Base-by-base conservation (phyloP, 2,329 filamentous ascomycete genomes). In the Neophaeococcomyces aloes region DNA sequence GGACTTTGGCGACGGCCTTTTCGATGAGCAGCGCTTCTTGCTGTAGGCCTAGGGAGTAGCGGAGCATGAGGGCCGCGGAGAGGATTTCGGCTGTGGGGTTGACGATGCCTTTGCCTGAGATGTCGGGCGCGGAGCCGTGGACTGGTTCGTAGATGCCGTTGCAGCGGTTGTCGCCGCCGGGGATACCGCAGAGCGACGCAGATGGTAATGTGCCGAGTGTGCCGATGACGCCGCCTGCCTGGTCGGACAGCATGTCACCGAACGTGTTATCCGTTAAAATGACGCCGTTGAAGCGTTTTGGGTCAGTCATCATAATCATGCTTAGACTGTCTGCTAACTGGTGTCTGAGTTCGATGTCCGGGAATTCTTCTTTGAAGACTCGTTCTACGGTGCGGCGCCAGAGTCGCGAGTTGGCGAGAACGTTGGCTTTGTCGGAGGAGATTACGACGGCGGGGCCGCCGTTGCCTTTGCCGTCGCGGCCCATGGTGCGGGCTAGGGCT, bases 321-420 rank as follows among this genome's bases (percentile, higher is more conserved):
- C 89, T 96, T 59, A 89, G 88, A 77, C 96, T 96, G 77, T 98
- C 91, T 57, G 96, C 83, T 55, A 98, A 78, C 76, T 98, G 91
- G 58, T 86, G 86, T 63, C 96, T 89, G 63, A 98, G 95, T 71
- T 95, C 85, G 61, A 98, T 84, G 58, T 80, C 74, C 53, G 91
- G 91, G 77, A 84, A 98, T 64, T 96, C 88, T 78, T 94, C 93
- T 21, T 40, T 44, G 25, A 53, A 54, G 23, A 52, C 44, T 29
- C 52, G 38, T 15, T 19, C 41, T 3, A 66, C 67, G 3, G 66
- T 64, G 10, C 62, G 57, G 3, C 71, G 56, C 71, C 71, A 74
- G 3, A 74, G 63, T 2, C 71, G 59, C 3, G 66, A 65, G 36
- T 62, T 71, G 1, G 71, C 71, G 7, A 75, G 63, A 7, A 74